Base-by-base conservation (phyloP, 2,329 filamentous ascomycete species). In the Ophiostoma novo-ulmi region DNA sequence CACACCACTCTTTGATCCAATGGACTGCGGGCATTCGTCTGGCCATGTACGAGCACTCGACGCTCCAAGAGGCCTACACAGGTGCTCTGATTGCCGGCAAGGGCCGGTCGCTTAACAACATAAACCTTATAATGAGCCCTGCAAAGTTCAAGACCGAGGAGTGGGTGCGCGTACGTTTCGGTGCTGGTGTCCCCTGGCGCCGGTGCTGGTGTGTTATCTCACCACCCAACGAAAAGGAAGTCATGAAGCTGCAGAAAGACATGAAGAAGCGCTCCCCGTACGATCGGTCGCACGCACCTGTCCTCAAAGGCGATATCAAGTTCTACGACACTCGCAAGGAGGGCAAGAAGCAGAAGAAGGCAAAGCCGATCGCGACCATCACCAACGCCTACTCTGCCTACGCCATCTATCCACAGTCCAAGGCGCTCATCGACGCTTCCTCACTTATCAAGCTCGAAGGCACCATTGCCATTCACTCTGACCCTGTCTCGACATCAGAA, bases 21-120 rank as follows among this genome's bases (percentile, higher is more conserved):
- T 99, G 95, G 95, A 97, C 95, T 0, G 91, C 95, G 20, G 93
- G 91, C 64, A 98, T 99, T 75, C 89, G 95, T 66, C 87, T 99
- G 31, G 87, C 94, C 76, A 97, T 98, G 87, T 98, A 90, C 79
- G 95, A 99, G 81, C 91, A 98, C 77, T 89, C 93, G 1, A 93
- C 92, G 0, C 83, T 99, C 44, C 94, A 98, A 78, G 95, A 99
- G 81, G 93, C 95, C 0, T 99, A 99, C 78, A 99, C 95, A 0
- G 95, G 95, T 7, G 94, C 94, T 26, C 83, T 99, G 64, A 95
- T 99, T 77, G 95, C 95, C 13, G 95, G 94, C 70, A 98, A 97
- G 81, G 95, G 94, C 71, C 96, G 93, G 79, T 81, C 82, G 0
- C 80, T 99, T 70, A 97, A 97, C 82, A 95, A 93, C 77, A 98